phyloP scores from a whole-genome alignment of 768 basidiomycete genomes.

The Brasilioporus rufonigricans region DNA sequence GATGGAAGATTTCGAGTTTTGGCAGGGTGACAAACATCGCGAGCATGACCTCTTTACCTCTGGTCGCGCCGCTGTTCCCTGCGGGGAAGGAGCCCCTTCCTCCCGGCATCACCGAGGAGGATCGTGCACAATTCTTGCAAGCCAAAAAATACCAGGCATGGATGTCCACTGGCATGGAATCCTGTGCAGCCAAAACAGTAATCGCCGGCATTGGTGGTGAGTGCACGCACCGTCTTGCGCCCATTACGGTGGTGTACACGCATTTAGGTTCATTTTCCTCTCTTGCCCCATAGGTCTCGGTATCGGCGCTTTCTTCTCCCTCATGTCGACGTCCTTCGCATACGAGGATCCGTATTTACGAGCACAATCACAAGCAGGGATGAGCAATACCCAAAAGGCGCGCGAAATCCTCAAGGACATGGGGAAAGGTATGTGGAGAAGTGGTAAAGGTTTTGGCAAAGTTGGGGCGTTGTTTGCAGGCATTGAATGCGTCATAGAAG shows the following conservation, averaged over 20 bases:
- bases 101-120: constrained; percentile 78
- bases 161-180: constrained; percentile 75
- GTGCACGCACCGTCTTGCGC: too few relatives aligned
- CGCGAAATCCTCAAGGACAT: constrained; percentile 88
- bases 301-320: constrained; percentile 91
- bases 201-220: constrained; percentile 82
- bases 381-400: constrained; percentile 75
- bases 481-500: constrained; percentile 93
- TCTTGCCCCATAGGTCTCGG: constrained; percentile 67
- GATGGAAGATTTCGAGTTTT: too few relatives aligned
- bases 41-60: too few relatives aligned
- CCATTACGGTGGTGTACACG: background rate
- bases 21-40: too few relatives aligned
- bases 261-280: constrained; percentile 5
- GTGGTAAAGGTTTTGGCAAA: constrained; percentile 90
- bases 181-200: constrained; percentile 79
- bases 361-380: constrained; percentile 50
- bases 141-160: constrained; percentile 76
- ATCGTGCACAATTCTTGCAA: constrained; percentile 62
- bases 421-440: constrained; percentile 88
- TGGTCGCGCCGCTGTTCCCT: constrained; percentile 72
- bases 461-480: constrained; percentile 95
- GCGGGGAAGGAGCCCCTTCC: constrained; percentile 89
- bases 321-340: constrained; percentile 93
- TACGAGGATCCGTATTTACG: constrained; percentile 92